phyloP scores from a whole-genome alignment of 1,139 yeast species.

The Yamadazyma songkhlaensis region DNA sequence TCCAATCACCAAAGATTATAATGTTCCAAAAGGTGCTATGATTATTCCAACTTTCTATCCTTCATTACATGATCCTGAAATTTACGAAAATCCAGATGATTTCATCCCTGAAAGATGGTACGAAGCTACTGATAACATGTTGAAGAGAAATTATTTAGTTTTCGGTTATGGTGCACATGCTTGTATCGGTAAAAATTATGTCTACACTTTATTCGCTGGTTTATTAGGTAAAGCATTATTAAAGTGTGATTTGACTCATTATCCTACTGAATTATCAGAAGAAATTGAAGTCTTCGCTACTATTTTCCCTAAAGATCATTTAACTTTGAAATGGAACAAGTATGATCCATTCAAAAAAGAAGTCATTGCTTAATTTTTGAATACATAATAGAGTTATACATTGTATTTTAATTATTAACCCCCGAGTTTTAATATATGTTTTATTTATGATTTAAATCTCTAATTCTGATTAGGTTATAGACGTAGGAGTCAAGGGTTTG shows the following conservation, averaged over 20 bases:
- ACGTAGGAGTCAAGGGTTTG: too few relatives aligned
- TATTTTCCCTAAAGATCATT: slow-evolving; percentile 94
- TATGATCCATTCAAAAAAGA: slow-evolving; percentile 47
- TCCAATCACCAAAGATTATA: slow-evolving; percentile 78
- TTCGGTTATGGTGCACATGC: slow-evolving; percentile 97
- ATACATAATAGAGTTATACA: too few relatives aligned
- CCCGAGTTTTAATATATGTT: neutral
- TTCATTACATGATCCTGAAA: slow-evolving; percentile 95
- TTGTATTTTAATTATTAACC: too few relatives aligned
- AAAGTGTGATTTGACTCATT: slow-evolving; percentile 77
- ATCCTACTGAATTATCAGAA: slow-evolving; percentile 80
- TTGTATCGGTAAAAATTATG: slow-evolving; percentile 93
- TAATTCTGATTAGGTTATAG: too few relatives aligned
- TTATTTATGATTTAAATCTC: neutral
- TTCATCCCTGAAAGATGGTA: slow-evolving; percentile 96
- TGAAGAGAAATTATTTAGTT: slow-evolving; percentile 89
- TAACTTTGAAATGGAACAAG: slow-evolving; percentile 68
- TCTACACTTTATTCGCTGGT: slow-evolving; percentile 83
- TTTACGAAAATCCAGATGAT: slow-evolving; percentile 88
- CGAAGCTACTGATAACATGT: slow-evolving; percentile 44
- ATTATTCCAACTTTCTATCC: slow-evolving; percentile 93
- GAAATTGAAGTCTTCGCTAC: slow-evolving; percentile 96
- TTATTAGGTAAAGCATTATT: slow-evolving; percentile 86
- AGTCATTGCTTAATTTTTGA: neutral
- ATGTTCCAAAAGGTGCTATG: slow-evolving; percentile 97